Conservation (phyloP, 2,329 filamentous ascomycete species). For the Apiospora marii region DNA sequence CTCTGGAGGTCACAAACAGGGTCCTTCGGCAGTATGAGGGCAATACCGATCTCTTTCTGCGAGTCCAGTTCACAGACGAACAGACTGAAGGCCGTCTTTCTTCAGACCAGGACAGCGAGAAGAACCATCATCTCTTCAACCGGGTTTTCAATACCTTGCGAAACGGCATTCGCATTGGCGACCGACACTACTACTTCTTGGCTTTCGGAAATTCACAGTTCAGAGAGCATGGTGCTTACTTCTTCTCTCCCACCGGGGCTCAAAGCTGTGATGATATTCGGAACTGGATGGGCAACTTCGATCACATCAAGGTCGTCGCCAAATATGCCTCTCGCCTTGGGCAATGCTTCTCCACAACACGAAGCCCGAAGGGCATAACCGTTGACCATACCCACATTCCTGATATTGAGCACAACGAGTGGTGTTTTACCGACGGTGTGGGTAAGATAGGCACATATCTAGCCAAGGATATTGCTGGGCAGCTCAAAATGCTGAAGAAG, state of each 20-base stretch:
- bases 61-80: constrained; percentile 91
- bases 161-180: constrained; percentile 84
- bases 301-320: constrained; percentile 81
- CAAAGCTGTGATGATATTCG: constrained; percentile 80
- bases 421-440: constrained; percentile 89
- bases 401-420: constrained; percentile 74
- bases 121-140: constrained; percentile 75
- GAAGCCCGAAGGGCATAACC: constrained; percentile 71
- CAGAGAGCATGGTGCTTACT: constrained; percentile 89
- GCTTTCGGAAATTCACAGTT: constrained; percentile 97
- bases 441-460: constrained; percentile 88
- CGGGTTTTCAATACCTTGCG: constrained; percentile 75
- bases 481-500: constrained; percentile 68
- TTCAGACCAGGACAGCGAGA: constrained; percentile 57
- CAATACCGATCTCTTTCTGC: constrained; percentile 79
- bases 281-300: constrained; percentile 85
- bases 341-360: constrained; percentile 94
- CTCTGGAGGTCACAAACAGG: constrained; percentile 86
- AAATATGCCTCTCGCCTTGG: constrained; percentile 90
- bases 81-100: constrained; percentile 67
- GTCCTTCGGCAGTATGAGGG: constrained; percentile 78
- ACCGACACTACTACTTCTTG: constrained; percentile 85
- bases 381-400: constrained; percentile 65
- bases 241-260: constrained; percentile 78
- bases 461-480: constrained; percentile 74